Evolutionary conservation across 148 eudicot genomes (phyloP), one percentile per base, ranked within the genome.

Genomic region (Rhododendron simsii): DNA sequence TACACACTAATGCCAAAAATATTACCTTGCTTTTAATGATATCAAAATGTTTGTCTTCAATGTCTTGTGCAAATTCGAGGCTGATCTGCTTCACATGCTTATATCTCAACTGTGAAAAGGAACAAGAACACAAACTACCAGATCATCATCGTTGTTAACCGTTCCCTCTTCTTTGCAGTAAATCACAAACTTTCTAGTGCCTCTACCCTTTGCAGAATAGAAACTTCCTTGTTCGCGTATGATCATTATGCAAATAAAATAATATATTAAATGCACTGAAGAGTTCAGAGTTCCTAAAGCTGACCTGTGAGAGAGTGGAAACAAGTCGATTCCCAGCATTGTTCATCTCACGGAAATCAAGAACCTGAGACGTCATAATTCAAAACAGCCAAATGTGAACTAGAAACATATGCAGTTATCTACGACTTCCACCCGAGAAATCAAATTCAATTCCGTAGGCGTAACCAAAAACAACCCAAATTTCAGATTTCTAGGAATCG

Each of bases 1-100:
- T 14, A 85, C 28, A 21, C 14, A 15, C 2, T 23, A 53, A 13
- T 57, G 7, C 14, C 21, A 48, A 30, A 44, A 45, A 84, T 45
- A 74, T 88, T 87, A 97, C 99, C 98, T 91, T 93, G 88, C 48
- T 89, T 86, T 90, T 91, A 63, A 97, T 87, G 47, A 89, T 87
- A 69, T 95, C 93, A 83, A 95, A 90, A 90, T 97, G 96, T 44
- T 84, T 92, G 87, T 97, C 99, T 88, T 95, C 99, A 84, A 97
- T 86, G 86, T 89, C 94, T 83, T 93, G 96, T 3, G 98, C 94
- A 87, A 95, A 97, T 88, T 97, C 99, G 81, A 97, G 98, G 89
- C 90, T 94, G 86, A 97, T 92, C 79, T 92, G 90, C 90, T 92
- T 93, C 92, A 97, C 98, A 83, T 91, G 85, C 77, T 85, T 89